Evolutionary conservation across 768 basidiomycete species (phyloP).

Genomic region (Hirschioporus abietinus): DNA sequence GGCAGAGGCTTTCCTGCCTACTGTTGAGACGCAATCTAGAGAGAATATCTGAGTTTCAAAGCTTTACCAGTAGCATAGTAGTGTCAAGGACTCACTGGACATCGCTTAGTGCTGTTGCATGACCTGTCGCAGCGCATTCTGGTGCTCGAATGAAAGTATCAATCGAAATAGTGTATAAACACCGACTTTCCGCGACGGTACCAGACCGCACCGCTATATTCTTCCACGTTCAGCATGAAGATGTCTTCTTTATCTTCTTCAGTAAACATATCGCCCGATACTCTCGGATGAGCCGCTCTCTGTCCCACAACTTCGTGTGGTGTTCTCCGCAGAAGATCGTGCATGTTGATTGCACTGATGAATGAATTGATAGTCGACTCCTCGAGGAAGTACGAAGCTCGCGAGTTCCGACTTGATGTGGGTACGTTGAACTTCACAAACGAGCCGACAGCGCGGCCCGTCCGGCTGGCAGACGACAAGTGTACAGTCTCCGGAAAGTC

Average conservation of each 20-base stretch:
- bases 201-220: not conserved
- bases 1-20: too few relatives aligned
- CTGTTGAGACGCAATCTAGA: too few relatives aligned
- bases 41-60: too few relatives aligned
- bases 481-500: not conserved
- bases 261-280: not conserved
- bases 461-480: not conserved
- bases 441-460: not conserved
- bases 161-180: not conserved
- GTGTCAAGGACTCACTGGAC: too few relatives aligned
- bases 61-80: too few relatives aligned
- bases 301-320: not conserved
- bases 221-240: not conserved
- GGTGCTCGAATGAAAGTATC: not conserved
- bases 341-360: not conserved
- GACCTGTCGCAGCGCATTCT: too few relatives aligned
- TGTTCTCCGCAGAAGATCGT: not conserved
- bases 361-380: not conserved
- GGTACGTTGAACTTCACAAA: not conserved
- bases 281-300: not conserved
- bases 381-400: not conserved
- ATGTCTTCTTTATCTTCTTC: not conserved
- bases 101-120: too few relatives aligned
- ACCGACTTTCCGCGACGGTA: not conserved
- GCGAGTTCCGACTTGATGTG: not conserved